Base-by-base conservation (phyloP, 2,329 filamentous ascomycete genomes). In the Fusarium palustre region DNA sequence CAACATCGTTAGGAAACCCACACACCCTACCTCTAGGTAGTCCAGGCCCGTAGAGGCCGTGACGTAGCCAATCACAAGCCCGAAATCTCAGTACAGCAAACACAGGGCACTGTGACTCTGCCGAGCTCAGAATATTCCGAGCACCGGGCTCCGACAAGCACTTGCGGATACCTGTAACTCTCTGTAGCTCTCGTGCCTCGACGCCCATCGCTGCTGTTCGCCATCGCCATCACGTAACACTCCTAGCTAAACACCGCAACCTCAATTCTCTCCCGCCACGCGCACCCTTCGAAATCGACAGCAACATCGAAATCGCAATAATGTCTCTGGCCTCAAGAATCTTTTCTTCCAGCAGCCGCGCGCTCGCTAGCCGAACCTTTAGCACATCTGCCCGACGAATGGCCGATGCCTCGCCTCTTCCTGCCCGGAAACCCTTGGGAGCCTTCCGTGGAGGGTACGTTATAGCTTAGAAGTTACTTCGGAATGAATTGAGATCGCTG, bases 401-500 rank as follows among this genome's bases (percentile, higher is more conserved):
- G 77, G 75, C 75, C 65, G 81, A 81, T 48, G 76, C 81, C 41
- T 77, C 81, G 57, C 81, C 85, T 36, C 80, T 89, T 63, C 86
- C 86, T n/a, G 82, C 84, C 55, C 83, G 85, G 74, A 87, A 84
- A 79, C 87, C 87, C 46, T 81, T 89, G 63, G 87, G 87, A 70
- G 87, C 87, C 63, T 88, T 89, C 77, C 85, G 87, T 49, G 86
- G 86, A 81, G 87, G 87, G 87, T 89, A 74, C 77, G 86, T 82
- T 15, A 41, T 33, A 33, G 25, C 12, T 9, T 24, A 48, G 3
- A 31, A 47, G 36, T 28, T 39, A 18, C 25, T 25, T 30, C 12
- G 31, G 5, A 38, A 22, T 18, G 18, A 34, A 50, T 33, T 25
- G n/a, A 24, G 33, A 48, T 66, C 47, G 31, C 68, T 70, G 25